Percentiles rank a stretch among this genome's conserved stretches.
Conservation (phyloP, 2,329 filamentous ascomycete genomes). For the Blumeriella jaapii region DNA sequence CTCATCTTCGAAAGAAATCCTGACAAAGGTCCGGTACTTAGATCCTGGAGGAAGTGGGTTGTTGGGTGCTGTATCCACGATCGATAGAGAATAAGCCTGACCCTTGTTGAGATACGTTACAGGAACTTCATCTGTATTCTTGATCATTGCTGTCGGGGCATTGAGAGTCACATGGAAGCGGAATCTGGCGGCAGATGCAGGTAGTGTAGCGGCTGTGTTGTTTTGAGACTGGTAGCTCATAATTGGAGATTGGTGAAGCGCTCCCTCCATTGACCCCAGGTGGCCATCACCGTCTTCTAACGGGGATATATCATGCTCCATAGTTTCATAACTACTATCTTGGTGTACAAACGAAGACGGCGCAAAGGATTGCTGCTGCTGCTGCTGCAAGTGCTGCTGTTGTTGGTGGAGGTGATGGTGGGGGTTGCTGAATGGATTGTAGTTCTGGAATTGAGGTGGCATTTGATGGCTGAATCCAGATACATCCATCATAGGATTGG, state of each 20-base stretch:
- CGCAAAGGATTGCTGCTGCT: constrained; percentile 46
- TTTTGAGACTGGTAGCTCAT: constrained; percentile 45
- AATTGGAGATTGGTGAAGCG: constrained; percentile 50
- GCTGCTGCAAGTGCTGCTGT: constrained; percentile 36
- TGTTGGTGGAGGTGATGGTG: constrained; percentile 30
- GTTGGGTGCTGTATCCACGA: constrained; percentile 63
- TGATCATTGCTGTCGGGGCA: constrained; percentile 94
- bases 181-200: constrained; percentile 57
- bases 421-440: constrained; percentile 59
- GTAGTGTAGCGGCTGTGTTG: constrained; percentile 36
- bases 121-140: constrained; percentile 78
- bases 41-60: constrained; percentile 47
- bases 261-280: constrained; percentile 46
- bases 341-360: constrained; percentile 73
- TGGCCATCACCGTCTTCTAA: constrained; percentile 46
- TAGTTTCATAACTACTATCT: constrained; percentile 66
- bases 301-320: constrained; percentile 64
- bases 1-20: constrained; percentile 96
- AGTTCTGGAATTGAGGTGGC: constrained; percentile 49
- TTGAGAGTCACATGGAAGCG: constrained; percentile 85
- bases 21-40: constrained; percentile 79
- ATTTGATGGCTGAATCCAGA: constrained; percentile 46
- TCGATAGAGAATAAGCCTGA: constrained; percentile 79
- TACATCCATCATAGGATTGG: constrained; percentile 51
- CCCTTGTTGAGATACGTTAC: constrained; percentile 98